Evolutionary conservation across 176 grass and related monocot genomes (phyloP).

Genomic region (Oryza punctata): DNA sequence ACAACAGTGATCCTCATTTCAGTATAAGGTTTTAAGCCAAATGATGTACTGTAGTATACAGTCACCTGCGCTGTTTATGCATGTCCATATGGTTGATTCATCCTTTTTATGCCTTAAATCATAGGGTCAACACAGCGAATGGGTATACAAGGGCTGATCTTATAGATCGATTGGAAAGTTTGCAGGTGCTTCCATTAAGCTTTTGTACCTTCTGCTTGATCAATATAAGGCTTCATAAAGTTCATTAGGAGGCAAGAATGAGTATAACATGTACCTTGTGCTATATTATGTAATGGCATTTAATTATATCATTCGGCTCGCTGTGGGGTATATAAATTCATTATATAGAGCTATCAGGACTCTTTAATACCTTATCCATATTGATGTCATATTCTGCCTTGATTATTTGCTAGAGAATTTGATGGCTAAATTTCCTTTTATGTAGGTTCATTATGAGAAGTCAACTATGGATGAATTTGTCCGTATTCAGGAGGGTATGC

Average conservation of each 20-base stretch:
- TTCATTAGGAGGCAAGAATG: slow-evolving; percentile 16
- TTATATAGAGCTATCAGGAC: slow-evolving; percentile 18
- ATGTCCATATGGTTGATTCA: slow-evolving; percentile 28
- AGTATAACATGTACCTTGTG: background rate
- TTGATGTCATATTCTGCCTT: slow-evolving; percentile 13
- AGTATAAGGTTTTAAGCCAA: slow-evolving; percentile 68
- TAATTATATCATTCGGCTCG: background rate
- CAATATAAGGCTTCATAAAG: slow-evolving; percentile 1
- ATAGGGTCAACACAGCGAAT: slow-evolving; percentile 85
- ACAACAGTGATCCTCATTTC: slow-evolving; percentile 87
- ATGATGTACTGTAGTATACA: slow-evolving; percentile 19
- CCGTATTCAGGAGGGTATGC: slow-evolving; percentile 76
- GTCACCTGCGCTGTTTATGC: slow-evolving; percentile 30
- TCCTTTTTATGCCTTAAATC: slow-evolving; percentile 19
- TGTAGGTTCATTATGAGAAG: slow-evolving; percentile 77
- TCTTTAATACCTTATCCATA: slow-evolving; percentile 10
- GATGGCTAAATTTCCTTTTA: slow-evolving; percentile 28
- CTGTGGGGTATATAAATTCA: slow-evolving; percentile 19
- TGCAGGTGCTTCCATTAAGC: slow-evolving; percentile 64
- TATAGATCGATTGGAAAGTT: slow-evolving; percentile 62
- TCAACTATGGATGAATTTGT: slow-evolving; percentile 83
- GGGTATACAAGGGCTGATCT: slow-evolving; percentile 79
- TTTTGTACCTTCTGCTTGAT: slow-evolving; percentile 29
- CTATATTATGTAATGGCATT: background rate
- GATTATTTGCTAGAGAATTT: slow-evolving; percentile 33